These are phyloP conservation scores for Sphenostylis stenocarpa DNA, from an alignment of 306 rosid genomes.

Conservation along the genomic window DNA sequence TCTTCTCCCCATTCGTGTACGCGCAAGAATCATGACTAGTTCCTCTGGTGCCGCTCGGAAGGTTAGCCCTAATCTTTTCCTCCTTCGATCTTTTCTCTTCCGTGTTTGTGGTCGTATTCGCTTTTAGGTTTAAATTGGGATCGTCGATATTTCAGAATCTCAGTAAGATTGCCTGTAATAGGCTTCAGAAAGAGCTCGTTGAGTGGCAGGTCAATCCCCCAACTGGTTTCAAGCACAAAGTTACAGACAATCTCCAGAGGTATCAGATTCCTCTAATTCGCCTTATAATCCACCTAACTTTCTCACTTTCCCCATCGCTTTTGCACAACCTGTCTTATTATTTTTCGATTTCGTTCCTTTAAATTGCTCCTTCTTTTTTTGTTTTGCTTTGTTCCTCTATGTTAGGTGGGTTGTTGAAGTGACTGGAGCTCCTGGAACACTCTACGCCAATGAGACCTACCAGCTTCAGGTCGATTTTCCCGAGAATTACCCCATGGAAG, in stretches of 20 bases:
- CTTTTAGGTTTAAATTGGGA: background rate
- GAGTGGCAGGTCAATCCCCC: constrained; percentile 99
- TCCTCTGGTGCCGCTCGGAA: constrained; percentile 89
- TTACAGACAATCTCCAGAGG: constrained; percentile 97
- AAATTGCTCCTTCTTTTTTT: background rate
- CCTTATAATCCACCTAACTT: background rate
- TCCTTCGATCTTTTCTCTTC: background rate
- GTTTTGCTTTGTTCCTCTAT: background rate
- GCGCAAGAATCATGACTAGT: constrained; percentile 73
- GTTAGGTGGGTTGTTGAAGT: constrained; percentile 99
- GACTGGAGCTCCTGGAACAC: constrained; percentile 96
- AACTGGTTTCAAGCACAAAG: constrained; percentile 89
- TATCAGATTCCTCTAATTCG: constrained; percentile 24
- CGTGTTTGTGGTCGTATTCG: background rate
- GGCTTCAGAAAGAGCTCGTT: constrained; percentile 94
- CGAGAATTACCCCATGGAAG: constrained; percentile 99
- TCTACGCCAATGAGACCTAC: constrained; percentile 81
- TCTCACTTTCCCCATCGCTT: background rate
- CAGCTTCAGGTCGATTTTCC: constrained; percentile 99
- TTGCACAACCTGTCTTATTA: background rate
- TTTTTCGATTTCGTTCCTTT: background rate
- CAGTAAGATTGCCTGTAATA: constrained; percentile 98
- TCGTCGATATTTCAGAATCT: constrained; percentile 55
- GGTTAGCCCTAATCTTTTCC: constrained; percentile 49
- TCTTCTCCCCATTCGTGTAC: constrained; percentile 34